Evolutionary conservation across 2,329 filamentous ascomycete species (phyloP).

Genomic region (Verruconis gallopava): DNA sequence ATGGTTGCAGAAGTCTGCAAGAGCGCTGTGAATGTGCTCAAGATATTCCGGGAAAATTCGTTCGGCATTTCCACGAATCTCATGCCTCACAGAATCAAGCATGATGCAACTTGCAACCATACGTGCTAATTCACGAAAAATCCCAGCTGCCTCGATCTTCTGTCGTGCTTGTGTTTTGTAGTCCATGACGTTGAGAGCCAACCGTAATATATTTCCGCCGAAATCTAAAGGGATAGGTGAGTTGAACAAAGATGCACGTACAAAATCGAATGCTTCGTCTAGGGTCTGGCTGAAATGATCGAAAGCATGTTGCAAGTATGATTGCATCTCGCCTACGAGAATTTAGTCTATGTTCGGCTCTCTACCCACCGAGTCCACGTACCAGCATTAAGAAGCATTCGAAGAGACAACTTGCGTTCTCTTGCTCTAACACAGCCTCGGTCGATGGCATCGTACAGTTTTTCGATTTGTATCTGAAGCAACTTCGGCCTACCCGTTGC

Average conservation of each 20-base stretch:
- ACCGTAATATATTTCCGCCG: slow-evolving; percentile 36
- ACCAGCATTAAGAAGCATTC: slow-evolving; percentile 34
- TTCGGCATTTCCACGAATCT: slow-evolving; percentile 19
- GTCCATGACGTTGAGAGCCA: slow-evolving; percentile 30
- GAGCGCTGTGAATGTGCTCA: slow-evolving; percentile 29
- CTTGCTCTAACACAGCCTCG: slow-evolving; percentile 29
- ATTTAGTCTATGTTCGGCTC: too few species aligned
- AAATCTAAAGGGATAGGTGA: slow-evolving; percentile 37
- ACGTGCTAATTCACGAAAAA: slow-evolving; percentile 33
- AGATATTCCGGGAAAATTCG: slow-evolving; percentile 30
- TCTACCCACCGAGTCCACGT: too few species aligned
- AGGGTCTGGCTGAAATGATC: slow-evolving; percentile 36
- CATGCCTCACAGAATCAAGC: slow-evolving; percentile 31
- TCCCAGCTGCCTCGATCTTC: slow-evolving; percentile 14
- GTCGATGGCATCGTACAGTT: slow-evolving; percentile 32
- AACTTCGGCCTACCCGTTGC: slow-evolving; percentile 31
- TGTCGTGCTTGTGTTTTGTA: slow-evolving; percentile 14
- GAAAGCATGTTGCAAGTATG: slow-evolving; percentile 37
- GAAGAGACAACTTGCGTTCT: slow-evolving; percentile 29
- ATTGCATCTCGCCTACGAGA: slow-evolving; percentile 27
- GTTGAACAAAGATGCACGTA: slow-evolving; percentile 31
- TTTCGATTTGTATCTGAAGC: slow-evolving; percentile 36
- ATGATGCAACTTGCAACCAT: slow-evolving; percentile 41
- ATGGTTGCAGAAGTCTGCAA: slow-evolving; percentile 32
- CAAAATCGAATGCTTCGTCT: slow-evolving; percentile 38